A percentile compares a stretch with the other conserved stretches of the same genome.
Evolutionary conservation across 1,139 yeast genomes (phyloP).

Genomic region (Blastobotrys petasosporus): DNA sequence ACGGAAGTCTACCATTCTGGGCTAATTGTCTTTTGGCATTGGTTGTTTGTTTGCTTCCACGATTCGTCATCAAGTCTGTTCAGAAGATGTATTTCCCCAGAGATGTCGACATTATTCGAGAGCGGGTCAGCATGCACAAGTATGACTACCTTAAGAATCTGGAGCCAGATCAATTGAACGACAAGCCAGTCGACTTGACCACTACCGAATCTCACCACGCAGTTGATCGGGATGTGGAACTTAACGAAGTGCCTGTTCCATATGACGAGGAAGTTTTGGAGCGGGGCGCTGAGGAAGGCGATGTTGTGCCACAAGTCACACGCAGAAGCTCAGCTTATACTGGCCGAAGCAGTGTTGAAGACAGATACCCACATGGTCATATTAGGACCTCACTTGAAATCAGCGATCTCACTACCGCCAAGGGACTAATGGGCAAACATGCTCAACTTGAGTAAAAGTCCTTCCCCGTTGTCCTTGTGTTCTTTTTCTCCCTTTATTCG

Average conservation of each 20-base stretch:
- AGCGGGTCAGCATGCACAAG: slow-evolving; percentile 34
- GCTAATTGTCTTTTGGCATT: slow-evolving; percentile 70
- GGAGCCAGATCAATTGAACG: slow-evolving; percentile 9
- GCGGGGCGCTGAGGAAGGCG: too few relatives aligned
- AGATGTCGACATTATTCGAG: slow-evolving; percentile 83
- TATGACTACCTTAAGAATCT: slow-evolving; percentile 16
- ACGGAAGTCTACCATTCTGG: slow-evolving; percentile 75
- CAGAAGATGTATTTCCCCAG: slow-evolving; percentile 60
- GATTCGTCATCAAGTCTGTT: slow-evolving; percentile 59
- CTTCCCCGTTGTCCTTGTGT: too few relatives aligned
- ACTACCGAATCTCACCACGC: too few relatives aligned
- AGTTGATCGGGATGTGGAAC: too few relatives aligned
- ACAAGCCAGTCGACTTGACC: slow-evolving; percentile 4
- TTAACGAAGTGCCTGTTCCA: too few relatives aligned
- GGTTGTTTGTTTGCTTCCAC: slow-evolving; percentile 65
- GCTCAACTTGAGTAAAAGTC: too few relatives aligned
- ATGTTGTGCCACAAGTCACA: too few relatives aligned
- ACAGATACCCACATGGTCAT: slow-evolving; percentile 1
- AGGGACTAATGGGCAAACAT: slow-evolving; percentile 8
- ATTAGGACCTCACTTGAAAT: slow-evolving; percentile 15
- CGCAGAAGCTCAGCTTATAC: too few relatives aligned
- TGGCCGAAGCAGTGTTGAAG: slow-evolving; percentile 3
- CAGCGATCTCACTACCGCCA: slow-evolving; percentile 18
- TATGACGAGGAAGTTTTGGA: too few relatives aligned
- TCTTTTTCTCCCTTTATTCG: too few relatives aligned